Percentiles rank a stretch among this genome's conserved stretches.
These are phyloP conservation scores for Hyphodiscus sp. DNA, from an alignment of 2,329 filamentous ascomycete genomes.

Conservation along the genomic window DNA sequence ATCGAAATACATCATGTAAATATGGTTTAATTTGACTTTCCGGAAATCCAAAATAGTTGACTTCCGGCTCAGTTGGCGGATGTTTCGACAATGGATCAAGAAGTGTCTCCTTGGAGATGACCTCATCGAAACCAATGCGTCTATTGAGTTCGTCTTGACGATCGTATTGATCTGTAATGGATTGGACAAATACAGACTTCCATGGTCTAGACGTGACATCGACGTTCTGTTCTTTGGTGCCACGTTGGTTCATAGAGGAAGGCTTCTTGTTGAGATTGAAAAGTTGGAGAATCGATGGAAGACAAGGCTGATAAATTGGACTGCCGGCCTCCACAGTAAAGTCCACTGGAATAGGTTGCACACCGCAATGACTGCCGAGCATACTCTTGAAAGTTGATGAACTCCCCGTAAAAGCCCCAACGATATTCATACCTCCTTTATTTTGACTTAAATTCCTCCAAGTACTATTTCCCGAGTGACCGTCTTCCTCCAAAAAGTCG, in stretches of 20 bases:
- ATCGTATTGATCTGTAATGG: conserved; percentile 34
- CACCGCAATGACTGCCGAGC: conserved; percentile 34
- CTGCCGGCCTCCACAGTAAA: conserved; percentile 32
- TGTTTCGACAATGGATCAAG: conserved; percentile 23
- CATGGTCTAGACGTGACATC: conserved; percentile 16
- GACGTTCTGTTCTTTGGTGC: not conserved
- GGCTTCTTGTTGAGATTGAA: conserved; percentile 30
- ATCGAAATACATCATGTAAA: conserved; percentile 30
- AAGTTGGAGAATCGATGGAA: conserved; percentile 33
- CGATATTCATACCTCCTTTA: conserved; percentile 32
- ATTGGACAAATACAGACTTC: conserved; percentile 33
- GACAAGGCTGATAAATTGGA: conserved; percentile 35
- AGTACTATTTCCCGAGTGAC: not conserved
- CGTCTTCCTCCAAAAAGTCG: not conserved
- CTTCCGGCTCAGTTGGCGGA: conserved; percentile 24
- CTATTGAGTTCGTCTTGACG: conserved; percentile 29
- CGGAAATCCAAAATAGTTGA: conserved; percentile 39
- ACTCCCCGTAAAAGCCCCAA: conserved; percentile 33
- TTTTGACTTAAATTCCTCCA: conserved; percentile 22
- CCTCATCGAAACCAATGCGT: conserved; percentile 32
- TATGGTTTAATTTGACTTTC: conserved; percentile 37
- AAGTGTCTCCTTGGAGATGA: conserved; percentile 19
- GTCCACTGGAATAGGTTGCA: conserved; percentile 34
- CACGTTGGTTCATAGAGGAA: not conserved
- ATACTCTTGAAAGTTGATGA: conserved; percentile 35